Evolutionary conservation across 2,329 filamentous ascomycete genomes (phyloP), one percentile per base, ranked within the genome.

Genomic region (Verticillium albo-atrum): DNA sequence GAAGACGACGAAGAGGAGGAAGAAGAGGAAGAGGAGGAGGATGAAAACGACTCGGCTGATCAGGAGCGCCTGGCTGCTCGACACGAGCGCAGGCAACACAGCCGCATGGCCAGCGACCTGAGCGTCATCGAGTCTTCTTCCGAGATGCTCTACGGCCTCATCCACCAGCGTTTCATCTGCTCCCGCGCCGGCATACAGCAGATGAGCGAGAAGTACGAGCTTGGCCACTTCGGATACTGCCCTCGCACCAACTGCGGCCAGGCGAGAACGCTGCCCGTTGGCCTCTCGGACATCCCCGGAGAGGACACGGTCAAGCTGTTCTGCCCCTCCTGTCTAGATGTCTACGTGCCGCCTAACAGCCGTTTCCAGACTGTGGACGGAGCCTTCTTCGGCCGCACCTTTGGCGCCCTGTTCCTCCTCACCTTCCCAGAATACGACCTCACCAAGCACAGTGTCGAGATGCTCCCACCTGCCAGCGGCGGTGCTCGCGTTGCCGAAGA

Each of bases 181-280:
- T 97, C 93, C 26, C 86, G 95, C 61, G 92, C 91, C 2, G 95
- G 95, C 57, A 98, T 99, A 69, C 94, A 98, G 77, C 93, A 97
- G 74, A 99, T 99, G 95, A 92, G 93, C 63, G 95, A 99, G 76
- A 99, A 99, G 75, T 99, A 98, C 79, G 94, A 98, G 75, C 83
- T 96, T 55, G 90, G 93, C 62, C 94, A 99, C 78, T 99, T 99
- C 71, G 95, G 95, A 57, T 88, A 89, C 67, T 99, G 95, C 74
- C 95, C 95, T n/a, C 87, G 95, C 61, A 96, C 94, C 61, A 88
- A 94, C 76, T 99, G 95, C 82, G 90, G 92, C 68, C 89, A 90
- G 61, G 90, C 92, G 64, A 89, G 94, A 69, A 95, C 96, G 15
- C 83, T 99, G 5, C 95, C 95, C 1, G 94, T 99, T 23, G 95